Conservation (phyloP, 371 early-diverging fungal genomes). For the Syncephalastrum monosporum region DNA sequence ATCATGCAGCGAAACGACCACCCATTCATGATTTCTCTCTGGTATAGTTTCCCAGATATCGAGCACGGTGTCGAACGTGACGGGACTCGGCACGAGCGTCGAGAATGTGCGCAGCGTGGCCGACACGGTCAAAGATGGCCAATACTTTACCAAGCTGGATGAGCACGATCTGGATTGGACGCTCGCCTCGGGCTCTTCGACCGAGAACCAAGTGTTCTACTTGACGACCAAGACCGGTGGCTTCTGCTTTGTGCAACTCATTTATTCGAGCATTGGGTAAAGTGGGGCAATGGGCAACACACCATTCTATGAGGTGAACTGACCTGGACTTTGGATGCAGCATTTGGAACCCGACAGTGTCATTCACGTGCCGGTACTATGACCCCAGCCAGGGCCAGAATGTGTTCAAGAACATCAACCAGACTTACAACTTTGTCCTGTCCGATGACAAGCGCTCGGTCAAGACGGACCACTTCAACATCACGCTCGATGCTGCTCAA, state of each 20-base stretch:
- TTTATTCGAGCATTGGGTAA: conserved; percentile 84
- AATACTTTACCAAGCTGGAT: conserved; percentile 55
- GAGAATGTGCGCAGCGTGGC: conserved; percentile 50
- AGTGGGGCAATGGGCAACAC: conserved; percentile 10
- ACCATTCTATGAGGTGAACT: neutral
- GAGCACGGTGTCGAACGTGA: conserved; percentile 47
- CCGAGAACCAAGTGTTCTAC: conserved; percentile 91
- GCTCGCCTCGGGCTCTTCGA: conserved; percentile 70
- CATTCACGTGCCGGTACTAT: conserved; percentile 77
- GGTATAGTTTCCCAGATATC: conserved; percentile 44
- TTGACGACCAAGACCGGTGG: conserved; percentile 72
- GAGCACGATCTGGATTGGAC: conserved; percentile 75
- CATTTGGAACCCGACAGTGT: conserved; percentile 65
- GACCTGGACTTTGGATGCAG: conserved; percentile 2
- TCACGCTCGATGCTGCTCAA: conserved; percentile 56
- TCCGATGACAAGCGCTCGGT: conserved; percentile 73
- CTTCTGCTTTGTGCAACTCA: conserved; percentile 80
- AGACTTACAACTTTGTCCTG: conserved; percentile 60
- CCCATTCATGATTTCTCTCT: neutral
- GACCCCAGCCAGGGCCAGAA: conserved; percentile 61
- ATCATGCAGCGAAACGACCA: neutral
- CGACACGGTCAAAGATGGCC: conserved; percentile 54
- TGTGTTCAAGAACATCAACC: conserved; percentile 72
- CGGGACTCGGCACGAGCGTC: conserved; percentile 37
- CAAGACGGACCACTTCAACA: conserved; percentile 66